Evolutionary conservation across 2,329 filamentous ascomycete genomes (phyloP), one percentile per base, ranked within the genome.

Genomic region (Penicillium sp.): DNA sequence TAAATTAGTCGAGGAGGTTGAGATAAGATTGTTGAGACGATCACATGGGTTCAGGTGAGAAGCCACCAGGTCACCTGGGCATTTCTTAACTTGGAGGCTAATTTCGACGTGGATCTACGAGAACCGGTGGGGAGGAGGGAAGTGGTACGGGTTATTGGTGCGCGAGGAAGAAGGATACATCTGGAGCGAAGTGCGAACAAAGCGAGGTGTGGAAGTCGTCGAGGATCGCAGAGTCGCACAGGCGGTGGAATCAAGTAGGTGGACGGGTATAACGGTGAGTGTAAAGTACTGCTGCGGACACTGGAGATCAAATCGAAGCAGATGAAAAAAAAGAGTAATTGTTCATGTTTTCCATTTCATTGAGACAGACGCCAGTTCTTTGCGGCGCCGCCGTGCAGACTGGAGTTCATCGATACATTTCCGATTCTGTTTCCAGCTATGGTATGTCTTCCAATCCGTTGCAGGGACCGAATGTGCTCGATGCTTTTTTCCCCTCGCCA

Each of bases 271-370:
- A 31, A 47, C 22, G 47, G 31, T 22, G n/a, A 14, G 6, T 31
- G 31, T 47, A 31, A 31, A 15, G 25, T 42, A 42, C 39, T 42
- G 17, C 43, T n/a, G 52, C 14, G 52, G 28, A 20, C 43, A 42
- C 43, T 15, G 43, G 14, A 39, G 14, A 55, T 22, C n/a, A 41
- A 50, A 22, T 22, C 22, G 50, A 54, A 38, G 50, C 49, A 35
- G 38, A 41, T 58, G 59, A 61, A 61, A 52, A 54, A 62, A 67
- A 57, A 22, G 22, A 67, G 68, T 71, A 71, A 69, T 71, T 70
- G 69, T 74, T 74, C 71, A 73, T 71, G 70, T 74, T 75, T 75
- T 76, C 71, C 72, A 71, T 75, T 75, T 76, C 74, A 76, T 76
- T 74, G 69, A 73, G 71, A 68, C 63, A 67, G 73, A 70, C 69